Evolutionary conservation across 441 rosid species (phyloP).

Genomic region (Euphorbia celastroides): DNA sequence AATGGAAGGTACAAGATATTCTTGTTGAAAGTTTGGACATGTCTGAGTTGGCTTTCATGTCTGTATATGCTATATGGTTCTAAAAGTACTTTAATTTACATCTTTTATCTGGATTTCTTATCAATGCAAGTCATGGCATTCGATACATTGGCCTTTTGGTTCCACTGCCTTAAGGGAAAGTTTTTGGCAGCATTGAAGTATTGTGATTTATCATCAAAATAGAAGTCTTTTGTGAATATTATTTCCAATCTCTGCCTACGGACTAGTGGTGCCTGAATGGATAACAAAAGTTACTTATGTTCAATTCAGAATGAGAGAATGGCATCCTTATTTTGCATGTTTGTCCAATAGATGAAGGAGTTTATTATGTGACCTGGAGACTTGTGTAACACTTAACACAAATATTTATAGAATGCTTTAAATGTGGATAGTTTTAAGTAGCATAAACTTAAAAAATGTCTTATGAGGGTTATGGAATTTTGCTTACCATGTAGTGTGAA

Average conservation of each 20-base stretch:
- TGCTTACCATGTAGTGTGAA: neutral
- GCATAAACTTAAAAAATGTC: neutral
- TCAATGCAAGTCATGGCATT: neutral
- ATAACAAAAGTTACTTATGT: neutral
- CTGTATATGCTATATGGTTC: neutral
- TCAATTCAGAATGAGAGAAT: neutral
- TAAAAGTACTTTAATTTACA: neutral
- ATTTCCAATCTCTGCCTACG: neutral
- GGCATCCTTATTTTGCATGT: neutral
- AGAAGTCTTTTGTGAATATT: neutral
- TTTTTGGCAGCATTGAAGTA: neutral
- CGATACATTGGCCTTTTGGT: neutral
- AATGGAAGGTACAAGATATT: conserved; percentile 54
- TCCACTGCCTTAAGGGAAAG: neutral
- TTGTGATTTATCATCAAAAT: neutral
- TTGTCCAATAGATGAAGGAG: neutral
- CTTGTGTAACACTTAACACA: neutral
- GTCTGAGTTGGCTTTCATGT: neutral
- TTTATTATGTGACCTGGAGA: neutral
- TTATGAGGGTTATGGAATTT: neutral
- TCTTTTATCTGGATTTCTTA: neutral
- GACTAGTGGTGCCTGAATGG: neutral
- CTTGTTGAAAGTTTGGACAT: conserved; percentile 5
- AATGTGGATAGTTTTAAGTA: neutral
- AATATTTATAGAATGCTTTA: neutral